phyloP scores from a whole-genome alignment of 2,329 filamentous ascomycete species.

The Stylonectria norvegica region DNA sequence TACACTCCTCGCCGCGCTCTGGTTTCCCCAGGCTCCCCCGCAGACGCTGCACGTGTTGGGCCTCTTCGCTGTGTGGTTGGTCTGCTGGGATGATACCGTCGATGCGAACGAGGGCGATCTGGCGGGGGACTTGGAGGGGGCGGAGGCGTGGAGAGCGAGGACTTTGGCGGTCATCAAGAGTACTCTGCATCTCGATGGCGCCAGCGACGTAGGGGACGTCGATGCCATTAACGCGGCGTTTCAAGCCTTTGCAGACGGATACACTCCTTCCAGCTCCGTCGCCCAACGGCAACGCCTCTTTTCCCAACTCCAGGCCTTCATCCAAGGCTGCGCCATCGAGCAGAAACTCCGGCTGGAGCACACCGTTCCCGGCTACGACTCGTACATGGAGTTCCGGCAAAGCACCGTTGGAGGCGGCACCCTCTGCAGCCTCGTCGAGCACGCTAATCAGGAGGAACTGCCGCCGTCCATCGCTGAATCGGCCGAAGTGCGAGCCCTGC shows the following conservation, averaged over 20 bases:
- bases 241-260: constrained; percentile 19
- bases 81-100: constrained; percentile 34
- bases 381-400: constrained; percentile 29
- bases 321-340: constrained; percentile 26
- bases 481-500: constrained; percentile 13
- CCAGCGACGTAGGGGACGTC: not conserved
- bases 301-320: constrained; percentile 23
- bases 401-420: constrained; percentile 26
- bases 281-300: constrained; percentile 19
- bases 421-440: constrained; percentile 28
- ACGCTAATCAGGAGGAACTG: constrained; percentile 14
- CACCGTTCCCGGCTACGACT: constrained; percentile 23
- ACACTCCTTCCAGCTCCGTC: constrained; percentile 2
- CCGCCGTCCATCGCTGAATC: constrained; percentile 7
- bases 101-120: constrained; percentile 29
- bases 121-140: constrained; percentile 23
- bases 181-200: constrained; percentile 15
- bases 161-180: constrained; percentile 19
- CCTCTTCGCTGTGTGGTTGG: constrained; percentile 28
- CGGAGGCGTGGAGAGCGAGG: constrained; percentile 23
- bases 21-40: constrained; percentile 22
- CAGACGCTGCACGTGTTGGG: constrained; percentile 20
- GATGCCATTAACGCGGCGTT: constrained; percentile 26
- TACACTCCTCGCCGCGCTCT: constrained; percentile 15
- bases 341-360: constrained; percentile 25